Evolutionary conservation across 1,284 basidiomycete species (phyloP).

Genomic region (Tremellales sp.): DNA sequence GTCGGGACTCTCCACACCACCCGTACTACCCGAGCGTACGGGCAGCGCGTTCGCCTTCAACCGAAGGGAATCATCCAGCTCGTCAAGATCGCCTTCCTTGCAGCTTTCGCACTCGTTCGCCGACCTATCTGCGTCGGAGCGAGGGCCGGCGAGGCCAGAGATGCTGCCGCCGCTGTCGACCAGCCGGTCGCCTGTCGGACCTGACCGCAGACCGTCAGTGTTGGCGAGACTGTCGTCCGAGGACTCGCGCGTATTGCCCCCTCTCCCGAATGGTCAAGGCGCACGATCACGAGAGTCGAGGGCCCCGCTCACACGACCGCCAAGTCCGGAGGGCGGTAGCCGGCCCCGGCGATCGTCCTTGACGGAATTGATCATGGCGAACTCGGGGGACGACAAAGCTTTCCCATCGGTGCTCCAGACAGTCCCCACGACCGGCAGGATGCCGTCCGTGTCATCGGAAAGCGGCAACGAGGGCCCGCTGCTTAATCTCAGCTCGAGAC

Average conservation of each 20-base stretch:
- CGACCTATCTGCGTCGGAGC: slow-evolving; percentile 30
- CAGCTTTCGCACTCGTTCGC: slow-evolving; percentile 39
- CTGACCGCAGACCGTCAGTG: slow-evolving; percentile 19
- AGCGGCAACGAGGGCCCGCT: slow-evolving; percentile 15
- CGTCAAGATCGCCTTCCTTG: slow-evolving; percentile 31
- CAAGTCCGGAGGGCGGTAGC: no score
- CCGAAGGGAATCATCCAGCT: background rate
- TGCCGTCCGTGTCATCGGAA: slow-evolving; percentile 5
- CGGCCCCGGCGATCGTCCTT: slow-evolving; percentile 28
- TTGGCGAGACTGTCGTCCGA: slow-evolving; percentile 10
- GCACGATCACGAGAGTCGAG: no score
- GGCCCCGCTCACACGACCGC: no score
- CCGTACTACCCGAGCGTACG: background rate
- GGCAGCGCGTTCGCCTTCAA: slow-evolving; percentile 1
- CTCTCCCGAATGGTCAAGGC: no score
- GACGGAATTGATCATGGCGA: slow-evolving; percentile 39
- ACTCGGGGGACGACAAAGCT: slow-evolving; percentile 36
- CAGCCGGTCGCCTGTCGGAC: slow-evolving; percentile 5
- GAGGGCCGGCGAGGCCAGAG: slow-evolving; percentile 6
- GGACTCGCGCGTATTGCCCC: slow-evolving; percentile 9
- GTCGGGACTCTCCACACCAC: slow-evolving; percentile 2
- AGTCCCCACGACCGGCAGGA: slow-evolving; percentile 8
- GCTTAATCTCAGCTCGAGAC: no score
- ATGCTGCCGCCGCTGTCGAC: slow-evolving; percentile 17
- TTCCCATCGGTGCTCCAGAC: slow-evolving; percentile 6